Evolutionary conservation across 768 basidiomycete genomes (phyloP), one percentile per base, ranked within the genome.

Genomic region (Botryobasidium botryosum): DNA sequence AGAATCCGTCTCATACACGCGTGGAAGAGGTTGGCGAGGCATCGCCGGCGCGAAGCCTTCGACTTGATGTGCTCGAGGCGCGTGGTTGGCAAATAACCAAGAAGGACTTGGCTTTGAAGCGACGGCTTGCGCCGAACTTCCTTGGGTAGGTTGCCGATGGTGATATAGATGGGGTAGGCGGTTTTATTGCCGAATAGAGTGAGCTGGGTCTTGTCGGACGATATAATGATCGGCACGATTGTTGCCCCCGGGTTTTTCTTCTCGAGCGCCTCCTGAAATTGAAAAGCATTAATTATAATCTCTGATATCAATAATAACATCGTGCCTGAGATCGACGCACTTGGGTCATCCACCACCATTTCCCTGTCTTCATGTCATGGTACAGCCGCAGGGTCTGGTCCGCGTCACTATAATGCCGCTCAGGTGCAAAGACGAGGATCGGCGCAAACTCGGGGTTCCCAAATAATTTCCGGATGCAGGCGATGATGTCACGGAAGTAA

Each of bases 321-420:
- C n/a, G n/a, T n/a, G n/a, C n/a, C n/a, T n/a, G n/a, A n/a, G n/a
- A n/a, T n/a, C n/a, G n/a, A n/a, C n/a, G n/a, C n/a, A 69, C 70
- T 58, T 71, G 70, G 1, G 59, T 64, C 7, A 39, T 38, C 69
- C 69, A 71, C 71, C 69, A 71, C 71, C 71, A 73, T 37, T 62
- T 59, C 0, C 64, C 68, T 0, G 67, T 71, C 33, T 69, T 57
- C 61, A 71, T 63, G 36, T 71, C 67, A 47, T 55, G 50, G 45
- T 61, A 69, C 0, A 68, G 13, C 0, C 59, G 46, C 0, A 46
- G 35, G 1, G 36, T 58, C 6, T 55, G 23, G 5, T 57, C 54
- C 0, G 39, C 49, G 46, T 66, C 63, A 0, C 50, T 27, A 45
- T 60, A 69, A 37, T 68, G 66, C 2, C 53, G 47, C 45, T 67